Base-by-base conservation (phyloP, 257 asterid genomes). In the Solanum corneliomulleri region DNA sequence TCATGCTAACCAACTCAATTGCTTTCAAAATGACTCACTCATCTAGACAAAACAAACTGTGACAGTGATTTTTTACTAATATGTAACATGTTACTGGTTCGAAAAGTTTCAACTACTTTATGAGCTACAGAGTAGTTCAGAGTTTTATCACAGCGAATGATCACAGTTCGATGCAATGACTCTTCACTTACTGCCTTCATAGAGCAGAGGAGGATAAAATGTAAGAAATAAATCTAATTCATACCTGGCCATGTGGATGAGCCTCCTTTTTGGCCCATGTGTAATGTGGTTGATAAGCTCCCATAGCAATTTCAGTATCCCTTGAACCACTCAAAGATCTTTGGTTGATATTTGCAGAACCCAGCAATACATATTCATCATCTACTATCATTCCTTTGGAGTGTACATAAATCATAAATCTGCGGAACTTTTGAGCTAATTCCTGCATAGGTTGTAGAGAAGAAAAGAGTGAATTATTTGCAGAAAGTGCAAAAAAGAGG, bases 281-380 rank as follows among this genome's bases (percentile, higher is more conserved):
- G 90, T 95, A 89, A 90, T 91, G 91, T 27, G 98, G 96, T 88
- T 94, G 98, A 89, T 94, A 95, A 13, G 98, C 97, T 2, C 98
- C 98, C 98, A 95, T 93, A 41, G 98, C 98, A 29, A 95, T 95
- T 91, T 95, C 98, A 9, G 98, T 94, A 89, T 95, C 98, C 88
- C 98, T 92, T 23, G 97, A 94, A 44, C 98, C 98, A 69, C 94
- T 96, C 98, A 95, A 92, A 7, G 98, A 95, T 82, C 98, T 92
- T 86, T 95, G 97, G 91, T 95, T 94, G 56, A 95, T 94, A 85
- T 95, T 95, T 86, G 98, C 98, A 35, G 98, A 95, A 33, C 98
- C 98, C 83, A 94, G 69, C 82, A 95, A 90, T 86, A 94, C 97
- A 35, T 95, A 91, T 87, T 95, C 98, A 74, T 95, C 98, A 80